Conservation (phyloP, 164 flowering plant species). For the Platanus orientalis region DNA sequence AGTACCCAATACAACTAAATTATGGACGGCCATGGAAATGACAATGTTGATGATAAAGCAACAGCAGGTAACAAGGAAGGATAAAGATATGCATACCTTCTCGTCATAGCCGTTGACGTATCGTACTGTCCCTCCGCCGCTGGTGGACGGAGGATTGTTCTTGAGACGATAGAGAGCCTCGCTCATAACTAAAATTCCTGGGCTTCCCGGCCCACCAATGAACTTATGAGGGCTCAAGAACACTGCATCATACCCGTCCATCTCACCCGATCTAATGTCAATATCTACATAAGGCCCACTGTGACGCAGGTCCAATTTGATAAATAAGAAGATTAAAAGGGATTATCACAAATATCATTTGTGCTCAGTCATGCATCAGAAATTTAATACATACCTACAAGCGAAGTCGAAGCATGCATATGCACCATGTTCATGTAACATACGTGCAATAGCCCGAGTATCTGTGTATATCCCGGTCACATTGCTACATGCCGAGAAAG, state of each 20-base stretch:
- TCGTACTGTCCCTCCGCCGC: constrained; percentile 15
- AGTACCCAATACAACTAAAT: too few relatives aligned
- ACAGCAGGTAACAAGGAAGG: too few relatives aligned
- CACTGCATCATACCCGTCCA: constrained; percentile 15
- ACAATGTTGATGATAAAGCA: too few relatives aligned
- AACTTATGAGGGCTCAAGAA: constrained; percentile 22
- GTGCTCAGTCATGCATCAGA: too few relatives aligned
- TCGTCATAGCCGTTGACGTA: constrained; percentile 15
- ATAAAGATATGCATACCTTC: not conserved
- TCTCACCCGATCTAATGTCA: constrained; percentile 13
- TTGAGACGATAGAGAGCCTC: constrained; percentile 17
- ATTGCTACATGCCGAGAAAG: constrained; percentile 21
- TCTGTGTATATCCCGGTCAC: constrained; percentile 15
- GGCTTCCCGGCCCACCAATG: constrained; percentile 20
- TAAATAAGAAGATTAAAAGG: not conserved
- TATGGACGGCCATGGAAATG: too few relatives aligned
- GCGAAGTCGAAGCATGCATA: constrained; percentile 23
- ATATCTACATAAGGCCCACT: constrained; percentile 20
- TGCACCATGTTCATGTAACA: constrained; percentile 17
- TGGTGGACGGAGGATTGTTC: constrained; percentile 16
- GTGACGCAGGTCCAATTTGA: not conserved
- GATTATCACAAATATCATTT: not conserved
- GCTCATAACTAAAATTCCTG: constrained; percentile 16
- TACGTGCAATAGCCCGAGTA: constrained; percentile 14
- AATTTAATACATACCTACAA: constrained; percentile 5